These are phyloP conservation scores for Albizia julibrissin DNA, from an alignment of 306 rosid genomes.

Conservation along the genomic window DNA sequence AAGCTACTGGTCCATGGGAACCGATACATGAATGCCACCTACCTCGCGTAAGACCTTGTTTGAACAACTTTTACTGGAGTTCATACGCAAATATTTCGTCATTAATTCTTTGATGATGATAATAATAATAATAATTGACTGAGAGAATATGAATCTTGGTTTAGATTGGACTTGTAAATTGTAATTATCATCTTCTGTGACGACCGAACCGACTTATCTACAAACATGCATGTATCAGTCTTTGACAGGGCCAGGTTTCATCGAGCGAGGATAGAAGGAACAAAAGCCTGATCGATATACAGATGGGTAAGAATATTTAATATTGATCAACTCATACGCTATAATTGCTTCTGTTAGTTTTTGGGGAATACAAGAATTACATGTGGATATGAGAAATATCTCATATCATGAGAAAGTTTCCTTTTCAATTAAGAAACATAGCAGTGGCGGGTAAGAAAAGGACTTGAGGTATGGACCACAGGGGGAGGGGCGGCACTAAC, in stretches of 20 bases:
- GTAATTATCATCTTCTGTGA: too few species aligned
- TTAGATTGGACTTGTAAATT: neutral
- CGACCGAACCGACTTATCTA: neutral
- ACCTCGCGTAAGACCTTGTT: neutral
- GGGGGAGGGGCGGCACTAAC: neutral
- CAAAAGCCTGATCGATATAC: neutral
- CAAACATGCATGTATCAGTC: neutral
- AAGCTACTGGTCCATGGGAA: neutral
- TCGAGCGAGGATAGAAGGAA: neutral
- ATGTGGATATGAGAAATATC: neutral
- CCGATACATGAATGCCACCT: neutral
- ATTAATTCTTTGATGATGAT: neutral
- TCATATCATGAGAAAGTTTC: neutral
- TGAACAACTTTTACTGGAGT: neutral
- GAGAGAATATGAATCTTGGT: neutral
- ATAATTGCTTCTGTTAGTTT: neutral
- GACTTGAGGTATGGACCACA: neutral
- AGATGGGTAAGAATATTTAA: neutral
- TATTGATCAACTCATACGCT: neutral
- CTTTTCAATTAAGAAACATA: constrained; percentile 19
- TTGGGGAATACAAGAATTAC: neutral
- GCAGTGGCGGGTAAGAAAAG: neutral
- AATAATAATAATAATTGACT: neutral
- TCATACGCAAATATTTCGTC: constrained; percentile 4
- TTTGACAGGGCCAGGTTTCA: neutral